Conservation (phyloP, 208 protist genomes). For the Trypanosoma boissoni region DNA sequence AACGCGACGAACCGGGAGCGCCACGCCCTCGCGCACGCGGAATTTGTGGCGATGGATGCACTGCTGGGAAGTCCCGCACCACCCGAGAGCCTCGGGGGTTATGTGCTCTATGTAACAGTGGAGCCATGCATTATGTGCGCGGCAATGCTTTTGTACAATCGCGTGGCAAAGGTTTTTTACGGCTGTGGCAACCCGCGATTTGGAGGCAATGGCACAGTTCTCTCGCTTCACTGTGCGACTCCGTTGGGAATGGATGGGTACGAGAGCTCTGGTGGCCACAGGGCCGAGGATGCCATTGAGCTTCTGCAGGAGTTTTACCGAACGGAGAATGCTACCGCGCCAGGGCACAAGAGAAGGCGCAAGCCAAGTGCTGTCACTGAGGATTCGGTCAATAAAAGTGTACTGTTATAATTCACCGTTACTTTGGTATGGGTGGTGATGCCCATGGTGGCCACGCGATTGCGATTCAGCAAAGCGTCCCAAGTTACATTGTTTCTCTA, state of each 20-base stretch:
- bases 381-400: no score
- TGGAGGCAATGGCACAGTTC: slow-evolving; percentile 92
- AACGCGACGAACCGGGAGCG: slow-evolving; percentile 89
- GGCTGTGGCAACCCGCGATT: slow-evolving; percentile 93
- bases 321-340: slow-evolving; percentile 74
- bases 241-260: slow-evolving; percentile 28
- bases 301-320: slow-evolving; percentile 84
- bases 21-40: slow-evolving; percentile 90
- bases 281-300: slow-evolving; percentile 49
- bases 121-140: slow-evolving; percentile 97
- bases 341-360: slow-evolving; percentile 58
- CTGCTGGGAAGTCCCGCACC: slow-evolving; percentile 17
- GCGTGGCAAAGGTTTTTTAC: slow-evolving; percentile 83
- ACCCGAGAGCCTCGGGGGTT: slow-evolving; percentile 39
- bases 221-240: slow-evolving; percentile 48
- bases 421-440: no score
- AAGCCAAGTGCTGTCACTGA: no score
- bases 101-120: slow-evolving; percentile 92
- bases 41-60: slow-evolving; percentile 76
- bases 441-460: no score
- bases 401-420: no score
- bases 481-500: background rate
- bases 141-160: slow-evolving; percentile 75
- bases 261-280: slow-evolving; percentile 62
- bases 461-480: no score